Base-by-base conservation (phyloP, 495 filamentous ascomycete genomes). In the Geoglossum glabrum region DNA sequence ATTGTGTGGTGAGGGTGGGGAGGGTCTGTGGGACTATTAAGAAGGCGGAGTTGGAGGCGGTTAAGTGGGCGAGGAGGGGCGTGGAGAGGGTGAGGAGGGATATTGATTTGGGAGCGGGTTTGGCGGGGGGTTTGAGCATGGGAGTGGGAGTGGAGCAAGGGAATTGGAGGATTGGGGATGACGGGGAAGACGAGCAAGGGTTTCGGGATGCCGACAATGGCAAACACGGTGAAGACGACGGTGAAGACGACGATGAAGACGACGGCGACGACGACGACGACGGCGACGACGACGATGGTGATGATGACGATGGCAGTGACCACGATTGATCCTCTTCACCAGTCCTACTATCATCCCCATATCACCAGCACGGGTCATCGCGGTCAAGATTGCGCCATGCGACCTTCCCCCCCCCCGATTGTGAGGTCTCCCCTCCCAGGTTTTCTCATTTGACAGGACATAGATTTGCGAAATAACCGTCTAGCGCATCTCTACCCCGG, bases 21-120 rank as follows among this genome's bases (percentile, higher is more conserved):
- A 76, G 85, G 57, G 87, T 95, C n/a, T 87, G 84, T 59, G 92
- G 92, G 23, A 98, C 93, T 10, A 93, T 98, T 63, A 80, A 79
- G 60, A 95, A 94, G 71, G 83, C 83, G 1, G 87, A 96, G 73
- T 83, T 92, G 67, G 89, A 90, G 67, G 87, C 84, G 36, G 82
- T 96, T 64, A 75, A 80, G 23, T 75, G 86, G 59, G 85, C 87
- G 43, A 80, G 80, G 62, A 72, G 74, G 54, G 78, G 85, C 64
- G 82, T 94, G 59, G 72, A 83, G 56, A 76, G 79, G 45, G 77
- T 81, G 7, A 72, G 76, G 62, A 73, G 71, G 13, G 66, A 72
- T 4, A 68, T 76, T 61, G 65, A 68, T n/a, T n/a, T n/a, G n/a
- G n/a, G 40, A 74, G 70, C 4, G 69, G 70, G 27, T 72, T 69